These are phyloP conservation scores for Starmerella apis DNA, from an alignment of 805 yeast species.

Conservation along the genomic window DNA sequence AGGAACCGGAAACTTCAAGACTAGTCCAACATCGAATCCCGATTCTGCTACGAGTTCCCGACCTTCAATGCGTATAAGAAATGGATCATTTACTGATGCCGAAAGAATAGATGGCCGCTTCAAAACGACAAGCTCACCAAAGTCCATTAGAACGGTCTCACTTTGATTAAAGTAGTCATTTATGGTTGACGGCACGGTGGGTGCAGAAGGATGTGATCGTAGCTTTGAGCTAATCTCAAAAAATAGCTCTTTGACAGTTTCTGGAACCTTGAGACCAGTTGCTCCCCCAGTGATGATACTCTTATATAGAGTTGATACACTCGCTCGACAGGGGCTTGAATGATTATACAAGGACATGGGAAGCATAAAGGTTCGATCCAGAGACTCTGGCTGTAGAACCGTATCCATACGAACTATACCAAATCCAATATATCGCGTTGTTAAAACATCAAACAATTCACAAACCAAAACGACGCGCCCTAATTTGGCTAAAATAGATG, in stretches of 20 bases:
- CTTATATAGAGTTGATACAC: not conserved
- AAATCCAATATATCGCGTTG: not conserved
- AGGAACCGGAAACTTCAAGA: not conserved
- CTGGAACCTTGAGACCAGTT: not conserved
- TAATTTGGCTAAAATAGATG: not conserved
- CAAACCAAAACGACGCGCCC: not conserved
- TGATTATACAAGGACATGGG: not conserved
- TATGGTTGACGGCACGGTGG: not conserved
- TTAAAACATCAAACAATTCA: not conserved
- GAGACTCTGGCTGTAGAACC: not conserved
- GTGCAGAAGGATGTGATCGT: not conserved
- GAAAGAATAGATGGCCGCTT: not conserved
- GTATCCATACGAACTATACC: not conserved
- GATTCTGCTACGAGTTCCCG: not conserved
- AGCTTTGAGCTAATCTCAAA: not conserved
- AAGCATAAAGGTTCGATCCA: not conserved
- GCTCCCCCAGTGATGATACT: not conserved
- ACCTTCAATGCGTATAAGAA: not conserved
- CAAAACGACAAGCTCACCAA: not conserved
- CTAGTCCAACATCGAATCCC: not conserved
- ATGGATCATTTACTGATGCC: not conserved
- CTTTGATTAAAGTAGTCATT: constrained; percentile 1
- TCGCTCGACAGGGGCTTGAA: not conserved
- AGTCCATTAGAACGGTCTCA: not conserved
- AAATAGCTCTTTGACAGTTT: not conserved